phyloP scores from a whole-genome alignment of 73 alveolate species.

The Diophrys appendiculata region DNA sequence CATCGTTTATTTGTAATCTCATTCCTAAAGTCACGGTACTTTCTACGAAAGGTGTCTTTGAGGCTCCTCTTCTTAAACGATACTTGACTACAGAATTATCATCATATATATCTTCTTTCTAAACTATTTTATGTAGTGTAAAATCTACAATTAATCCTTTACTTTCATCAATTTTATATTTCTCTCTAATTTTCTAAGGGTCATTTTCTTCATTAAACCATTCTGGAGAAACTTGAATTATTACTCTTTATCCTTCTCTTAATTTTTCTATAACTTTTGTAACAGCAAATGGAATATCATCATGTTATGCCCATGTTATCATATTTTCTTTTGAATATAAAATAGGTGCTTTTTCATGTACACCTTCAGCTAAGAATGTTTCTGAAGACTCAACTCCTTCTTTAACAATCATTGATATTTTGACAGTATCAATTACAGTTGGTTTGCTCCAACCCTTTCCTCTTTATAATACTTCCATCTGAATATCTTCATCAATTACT shows the following conservation, averaged over 20 bases:
- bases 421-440: conserved; percentile 43
- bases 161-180: neutral
- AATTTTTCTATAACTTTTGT: neutral
- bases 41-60: conserved; percentile 30
- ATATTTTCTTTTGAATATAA: neutral
- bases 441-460: conserved; percentile 50
- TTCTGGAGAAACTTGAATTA: neutral
- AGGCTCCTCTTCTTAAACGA: conserved; percentile 33
- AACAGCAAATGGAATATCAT: neutral
- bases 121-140: conserved; percentile 6
- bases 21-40: conserved; percentile 24
- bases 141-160: conserved; percentile 14
- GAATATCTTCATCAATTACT: conserved; percentile 16
- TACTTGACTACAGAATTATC: conserved; percentile 22
- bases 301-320: neutral
- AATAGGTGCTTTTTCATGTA: too few relatives aligned
- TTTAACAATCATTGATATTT: neutral
- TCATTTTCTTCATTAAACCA: neutral
- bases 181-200: neutral
- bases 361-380: too few relatives aligned
- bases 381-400: conserved; percentile 1
- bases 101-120: conserved; percentile 38
- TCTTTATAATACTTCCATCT: conserved; percentile 9
- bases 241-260: neutral
- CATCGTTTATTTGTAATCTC: conserved; percentile 26